These are phyloP conservation scores for Exserohilum rostratum DNA, from an alignment of 2,329 filamentous ascomycete genomes.

Conservation along the genomic window DNA sequence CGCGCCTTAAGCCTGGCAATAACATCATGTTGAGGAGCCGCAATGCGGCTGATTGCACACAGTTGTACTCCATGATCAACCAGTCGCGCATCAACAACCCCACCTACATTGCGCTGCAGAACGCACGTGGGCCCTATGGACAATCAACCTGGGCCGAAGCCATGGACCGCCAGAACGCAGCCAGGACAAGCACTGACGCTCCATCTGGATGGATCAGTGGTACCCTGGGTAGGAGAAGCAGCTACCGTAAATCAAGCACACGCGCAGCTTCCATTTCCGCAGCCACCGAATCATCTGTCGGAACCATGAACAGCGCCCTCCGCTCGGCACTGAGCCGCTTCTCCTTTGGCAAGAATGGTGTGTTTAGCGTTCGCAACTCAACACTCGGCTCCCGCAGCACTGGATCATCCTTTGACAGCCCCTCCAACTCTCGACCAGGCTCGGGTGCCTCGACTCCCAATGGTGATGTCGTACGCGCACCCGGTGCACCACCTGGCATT, in stretches of 20 bases:
- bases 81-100: slow-evolving; percentile 89
- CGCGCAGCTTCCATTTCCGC: slow-evolving; percentile 64
- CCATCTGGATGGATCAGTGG: slow-evolving; percentile 57
- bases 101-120: slow-evolving; percentile 79
- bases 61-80: slow-evolving; percentile 86
- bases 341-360: slow-evolving; percentile 67
- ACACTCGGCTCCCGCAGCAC: slow-evolving; percentile 68
- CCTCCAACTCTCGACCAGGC: slow-evolving; percentile 42
- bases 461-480: slow-evolving; percentile 32
- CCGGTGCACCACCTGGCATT: slow-evolving; percentile 64
- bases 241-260: slow-evolving; percentile 59
- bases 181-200: slow-evolving; percentile 43
- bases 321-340: slow-evolving; percentile 73
- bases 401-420: slow-evolving; percentile 56
- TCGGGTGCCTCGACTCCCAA: slow-evolving; percentile 44
- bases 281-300: slow-evolving; percentile 75
- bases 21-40: slow-evolving; percentile 92
- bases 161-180: slow-evolving; percentile 59
- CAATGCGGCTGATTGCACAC: slow-evolving; percentile 76
- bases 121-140: slow-evolving; percentile 67
- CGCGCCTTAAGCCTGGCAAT: slow-evolving; percentile 69
- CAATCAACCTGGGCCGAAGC: slow-evolving; percentile 56
- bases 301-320: slow-evolving; percentile 79
- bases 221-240: slow-evolving; percentile 59
- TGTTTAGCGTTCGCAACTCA: slow-evolving; percentile 84